phyloP scores from a whole-genome alignment of 306 rosid genomes.

The Lupinus albus region DNA sequence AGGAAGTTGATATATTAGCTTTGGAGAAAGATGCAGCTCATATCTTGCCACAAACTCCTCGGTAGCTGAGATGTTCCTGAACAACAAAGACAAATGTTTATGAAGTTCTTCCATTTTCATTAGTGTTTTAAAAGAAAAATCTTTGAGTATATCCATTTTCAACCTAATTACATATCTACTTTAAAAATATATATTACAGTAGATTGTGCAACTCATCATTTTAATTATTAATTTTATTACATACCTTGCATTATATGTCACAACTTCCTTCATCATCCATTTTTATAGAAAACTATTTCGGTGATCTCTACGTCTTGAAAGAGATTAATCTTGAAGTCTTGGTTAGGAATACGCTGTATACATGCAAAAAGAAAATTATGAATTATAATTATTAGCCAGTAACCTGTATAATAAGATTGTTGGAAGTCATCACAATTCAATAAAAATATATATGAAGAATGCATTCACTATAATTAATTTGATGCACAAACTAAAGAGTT shows the following conservation, averaged over 20 bases:
- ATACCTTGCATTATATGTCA: no score
- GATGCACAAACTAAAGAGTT: not conserved
- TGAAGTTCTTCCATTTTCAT: conserved; percentile 60
- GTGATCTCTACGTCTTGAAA: no score
- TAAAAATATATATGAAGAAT: not conserved
- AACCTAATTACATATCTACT: not conserved
- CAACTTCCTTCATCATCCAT: no score
- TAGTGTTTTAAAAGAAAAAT: no score
- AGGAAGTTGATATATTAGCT: conserved; percentile 79
- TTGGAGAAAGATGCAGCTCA: conserved; percentile 78
- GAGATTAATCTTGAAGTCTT: no score
- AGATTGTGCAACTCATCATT: not conserved
- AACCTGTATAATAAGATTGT: not conserved
- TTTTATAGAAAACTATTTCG: no score
- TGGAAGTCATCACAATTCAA: not conserved
- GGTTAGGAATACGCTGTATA: no score
- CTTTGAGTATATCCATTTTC: not conserved
- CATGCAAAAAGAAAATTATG: not conserved
- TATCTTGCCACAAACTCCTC: conserved; percentile 74
- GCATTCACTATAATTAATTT: not conserved
- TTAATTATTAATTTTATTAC: not conserved
- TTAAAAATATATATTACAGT: not conserved
- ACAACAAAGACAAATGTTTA: conserved; percentile 65
- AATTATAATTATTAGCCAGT: not conserved
- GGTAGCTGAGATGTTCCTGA: conserved; percentile 62